Base-by-base conservation (phyloP, 805 yeast species). In the Kluyveromyces wickerhamii region DNA sequence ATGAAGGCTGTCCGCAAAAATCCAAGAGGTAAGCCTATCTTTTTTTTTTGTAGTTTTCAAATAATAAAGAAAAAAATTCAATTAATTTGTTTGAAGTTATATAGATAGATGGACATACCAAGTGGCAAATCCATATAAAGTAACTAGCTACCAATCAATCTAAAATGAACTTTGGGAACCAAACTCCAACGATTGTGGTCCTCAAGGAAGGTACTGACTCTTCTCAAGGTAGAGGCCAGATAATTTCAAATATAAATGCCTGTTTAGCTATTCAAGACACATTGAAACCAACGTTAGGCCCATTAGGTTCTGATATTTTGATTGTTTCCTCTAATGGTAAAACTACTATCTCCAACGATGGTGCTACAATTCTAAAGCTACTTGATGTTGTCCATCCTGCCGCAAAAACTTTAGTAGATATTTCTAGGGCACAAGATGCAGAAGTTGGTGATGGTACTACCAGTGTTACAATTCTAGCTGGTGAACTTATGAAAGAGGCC, bases 381-480 rank as follows among this genome's bases (percentile, higher is more conserved):
- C 65, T 92, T 46, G 98, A 92, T 54, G 94, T 92, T 37, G 96
- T 92, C 17, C 98, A 92, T 53, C 98, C 99, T 7, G 98, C 99
- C 8, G 98, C 98, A 9, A 87, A 86, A 59, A 88, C 89, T 40
- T 66, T 89, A 47, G 98, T 89, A 35, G 95, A 89, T 57, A 83
- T 89, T 38, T 83, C 96, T 12, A 80, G 94, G 57, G 87, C 95
- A 3, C 98, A 89, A 65, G 98, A 89, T 58, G 95, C 94, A 40
- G 97, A 89, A 60, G 95, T 92, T 44, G 98, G 98, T 40, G 98
- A 89, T 63, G 98, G 98, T 46, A 89, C 98, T 28, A 89, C 98
- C 1, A 81, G 95, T 19, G 98, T 89, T 14, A 84, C 96, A 0
- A 79, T 89, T 21, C 61, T 92, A 38, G 96, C 97, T 2, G 96